Conservation (phyloP, 768 basidiomycete genomes). For the Auriscalpium microsporum region DNA sequence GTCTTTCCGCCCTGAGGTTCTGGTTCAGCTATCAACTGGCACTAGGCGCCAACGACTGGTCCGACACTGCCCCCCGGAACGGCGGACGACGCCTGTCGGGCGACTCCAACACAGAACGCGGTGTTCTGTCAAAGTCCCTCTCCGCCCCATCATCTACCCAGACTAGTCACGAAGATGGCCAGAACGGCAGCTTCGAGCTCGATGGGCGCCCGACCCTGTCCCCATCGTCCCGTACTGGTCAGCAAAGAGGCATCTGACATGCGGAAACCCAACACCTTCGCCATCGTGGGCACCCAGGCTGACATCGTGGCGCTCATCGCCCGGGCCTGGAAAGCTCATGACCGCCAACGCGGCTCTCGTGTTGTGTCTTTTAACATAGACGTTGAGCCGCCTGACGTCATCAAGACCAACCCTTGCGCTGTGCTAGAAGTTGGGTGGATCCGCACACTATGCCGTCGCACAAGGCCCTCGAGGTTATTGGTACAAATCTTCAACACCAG, state of each 20-base stretch:
- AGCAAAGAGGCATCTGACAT: constrained; percentile 83
- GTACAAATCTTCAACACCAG: constrained; percentile 87
- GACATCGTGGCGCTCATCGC: constrained; percentile 72
- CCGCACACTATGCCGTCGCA: constrained; percentile 86
- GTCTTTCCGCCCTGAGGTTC: background rate
- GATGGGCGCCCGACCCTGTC: constrained; percentile 28
- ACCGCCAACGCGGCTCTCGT: constrained; percentile 85
- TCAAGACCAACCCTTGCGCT: constrained; percentile 96
- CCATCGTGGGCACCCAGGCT: constrained; percentile 59
- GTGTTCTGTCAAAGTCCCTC: constrained; percentile 21
- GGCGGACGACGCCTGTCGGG: constrained; percentile 14
- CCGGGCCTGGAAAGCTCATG: constrained; percentile 68
- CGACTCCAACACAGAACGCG: constrained; percentile 26
- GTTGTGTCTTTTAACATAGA: constrained; percentile 94
- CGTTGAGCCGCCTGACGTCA: constrained; percentile 93
- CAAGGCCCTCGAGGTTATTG: constrained; percentile 91
- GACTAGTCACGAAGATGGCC: constrained; percentile 12
- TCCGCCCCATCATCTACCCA: constrained; percentile 24
- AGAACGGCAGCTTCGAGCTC: constrained; percentile 22
- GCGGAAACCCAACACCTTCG: constrained; percentile 73
- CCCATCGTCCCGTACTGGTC: constrained; percentile 78
- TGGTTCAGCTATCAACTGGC: background rate
- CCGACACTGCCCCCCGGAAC: constrained; percentile 10
- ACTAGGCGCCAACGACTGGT: constrained; percentile 12
- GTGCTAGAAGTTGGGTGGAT: constrained; percentile 95